Conservation (phyloP, 352 stramenopile genomes). For the Phytophthora pistaciae region DNA sequence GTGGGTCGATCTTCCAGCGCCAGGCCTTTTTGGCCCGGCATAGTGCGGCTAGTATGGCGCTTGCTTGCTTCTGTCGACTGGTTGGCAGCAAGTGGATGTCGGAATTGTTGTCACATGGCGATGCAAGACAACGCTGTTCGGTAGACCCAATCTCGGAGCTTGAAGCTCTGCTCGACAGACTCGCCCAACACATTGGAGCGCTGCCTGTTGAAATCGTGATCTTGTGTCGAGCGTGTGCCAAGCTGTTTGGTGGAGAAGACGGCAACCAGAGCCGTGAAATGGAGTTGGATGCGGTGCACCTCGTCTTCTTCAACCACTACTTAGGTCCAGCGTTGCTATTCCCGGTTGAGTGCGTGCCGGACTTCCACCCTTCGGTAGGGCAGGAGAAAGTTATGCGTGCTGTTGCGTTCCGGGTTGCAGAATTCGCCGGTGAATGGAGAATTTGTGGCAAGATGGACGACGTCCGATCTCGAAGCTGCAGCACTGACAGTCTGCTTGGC, state of each 20-base stretch:
- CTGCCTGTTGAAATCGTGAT: slow-evolving; percentile 65
- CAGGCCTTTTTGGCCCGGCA: slow-evolving; percentile 38
- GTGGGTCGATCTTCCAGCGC: slow-evolving; percentile 10
- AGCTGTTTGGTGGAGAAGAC: slow-evolving; percentile 24
- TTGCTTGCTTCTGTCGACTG: slow-evolving; percentile 44
- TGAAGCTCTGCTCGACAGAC: slow-evolving; percentile 38
- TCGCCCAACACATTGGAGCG: slow-evolving; percentile 28
- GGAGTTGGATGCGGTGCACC: slow-evolving; percentile 48
- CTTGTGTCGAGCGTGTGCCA: slow-evolving; percentile 51
- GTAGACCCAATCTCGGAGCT: slow-evolving; percentile 11
- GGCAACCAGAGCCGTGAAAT: background rate
- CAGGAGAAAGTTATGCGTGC: slow-evolving; percentile 22
- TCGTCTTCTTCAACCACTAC: slow-evolving; percentile 86
- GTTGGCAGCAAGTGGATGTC: slow-evolving; percentile 47
- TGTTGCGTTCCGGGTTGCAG: slow-evolving; percentile 28
- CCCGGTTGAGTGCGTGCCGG: slow-evolving; percentile 16
- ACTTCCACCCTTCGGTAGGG: slow-evolving; percentile 9
- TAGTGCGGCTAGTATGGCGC: slow-evolving; percentile 45
- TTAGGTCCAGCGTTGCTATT: slow-evolving; percentile 58
- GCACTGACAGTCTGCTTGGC: slow-evolving; percentile 18
- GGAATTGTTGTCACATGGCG: slow-evolving; percentile 7
- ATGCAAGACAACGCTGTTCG: background rate
- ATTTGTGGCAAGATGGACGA: background rate
- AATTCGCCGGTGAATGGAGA: slow-evolving; percentile 22
- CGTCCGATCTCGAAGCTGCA: slow-evolving; percentile 17